These are phyloP conservation scores for Pythium sp. DNA, from an alignment of 352 stramenopile species.

Conservation along the genomic window DNA sequence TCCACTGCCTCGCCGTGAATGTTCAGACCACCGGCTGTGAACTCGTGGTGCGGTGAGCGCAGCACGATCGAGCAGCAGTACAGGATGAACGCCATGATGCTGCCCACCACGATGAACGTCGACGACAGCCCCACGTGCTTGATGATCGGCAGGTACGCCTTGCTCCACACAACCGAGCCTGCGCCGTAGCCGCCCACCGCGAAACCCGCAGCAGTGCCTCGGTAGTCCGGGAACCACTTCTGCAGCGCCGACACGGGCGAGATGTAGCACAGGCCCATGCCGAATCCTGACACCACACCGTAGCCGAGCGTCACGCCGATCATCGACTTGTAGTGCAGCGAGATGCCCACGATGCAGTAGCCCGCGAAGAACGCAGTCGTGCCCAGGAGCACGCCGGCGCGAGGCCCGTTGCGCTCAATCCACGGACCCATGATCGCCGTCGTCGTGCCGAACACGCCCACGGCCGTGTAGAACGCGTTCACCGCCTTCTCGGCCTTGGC, in stretches of 20 bases:
- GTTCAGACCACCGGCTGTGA: conserved; percentile 48
- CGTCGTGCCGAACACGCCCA: conserved; percentile 57
- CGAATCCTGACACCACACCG: conserved; percentile 61
- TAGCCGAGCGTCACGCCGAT: conserved; percentile 61
- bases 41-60: conserved; percentile 44
- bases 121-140: conserved; percentile 37
- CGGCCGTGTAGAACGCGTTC: conserved; percentile 71
- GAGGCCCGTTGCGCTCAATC: conserved; percentile 64
- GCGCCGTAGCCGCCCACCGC: conserved; percentile 62
- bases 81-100: conserved; percentile 37
- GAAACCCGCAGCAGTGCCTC: conserved; percentile 64
- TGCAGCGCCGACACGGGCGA: conserved; percentile 67
- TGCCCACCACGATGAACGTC: conserved; percentile 49
- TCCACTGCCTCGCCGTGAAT: conserved; percentile 54
- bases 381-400: conserved; percentile 47
- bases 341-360: conserved; percentile 47
- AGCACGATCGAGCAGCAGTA: conserved; percentile 41
- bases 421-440: conserved; percentile 65
- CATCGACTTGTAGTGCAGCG: conserved; percentile 45
- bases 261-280: conserved; percentile 72
- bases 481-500: conserved; percentile 51
- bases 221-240: conserved; percentile 81
- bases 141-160: conserved; percentile 61
- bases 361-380: conserved; percentile 49
- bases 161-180: conserved; percentile 64